phyloP scores from a whole-genome alignment of 768 basidiomycete species.

The Boletus subparvulus region DNA sequence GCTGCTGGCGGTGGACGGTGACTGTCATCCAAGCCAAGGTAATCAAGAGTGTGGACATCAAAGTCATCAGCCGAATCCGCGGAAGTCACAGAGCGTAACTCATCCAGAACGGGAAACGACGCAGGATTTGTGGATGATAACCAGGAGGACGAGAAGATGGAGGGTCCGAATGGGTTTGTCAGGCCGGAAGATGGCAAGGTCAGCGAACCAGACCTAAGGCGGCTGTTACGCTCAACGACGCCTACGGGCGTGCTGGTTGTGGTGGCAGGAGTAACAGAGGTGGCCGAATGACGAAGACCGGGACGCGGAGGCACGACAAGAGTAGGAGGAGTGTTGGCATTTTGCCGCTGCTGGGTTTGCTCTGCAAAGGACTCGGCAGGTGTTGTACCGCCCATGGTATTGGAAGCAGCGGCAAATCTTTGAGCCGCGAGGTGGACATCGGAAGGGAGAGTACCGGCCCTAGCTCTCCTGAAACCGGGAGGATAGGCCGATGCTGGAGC shows the following conservation, averaged over 20 bases:
- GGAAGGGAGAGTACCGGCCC: constrained; percentile 97
- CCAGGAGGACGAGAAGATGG: constrained; percentile 91
- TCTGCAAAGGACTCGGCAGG: constrained; percentile 51
- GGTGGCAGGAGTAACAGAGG: constrained; percentile 56
- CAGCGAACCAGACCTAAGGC: constrained; percentile 89
- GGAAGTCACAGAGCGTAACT: constrained; percentile 77
- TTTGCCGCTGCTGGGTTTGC: constrained; percentile 41
- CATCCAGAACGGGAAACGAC: constrained; percentile 70
- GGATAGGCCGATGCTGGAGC: constrained; percentile 77
- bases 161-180: constrained; percentile 81
- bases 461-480: constrained; percentile 87
- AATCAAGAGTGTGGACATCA: constrained; percentile 93
- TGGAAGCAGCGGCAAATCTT: constrained; percentile 70
- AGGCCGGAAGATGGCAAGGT: constrained; percentile 78
- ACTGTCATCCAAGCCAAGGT: constrained; percentile 88
- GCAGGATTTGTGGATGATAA: constrained; percentile 61
- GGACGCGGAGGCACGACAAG: constrained; percentile 56
- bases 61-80: constrained; percentile 83
- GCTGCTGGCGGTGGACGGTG: constrained; percentile 76
- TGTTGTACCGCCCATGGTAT: constrained; percentile 50
- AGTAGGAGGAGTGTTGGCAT: constrained; percentile 39
- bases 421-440: constrained; percentile 88
- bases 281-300: constrained; percentile 72
- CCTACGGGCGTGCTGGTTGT: constrained; percentile 37
- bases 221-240: constrained; percentile 66